These are phyloP conservation scores for Lichtheimia ramosa DNA, from an alignment of 371 early-diverging fungal genomes.

Conservation along the genomic window DNA sequence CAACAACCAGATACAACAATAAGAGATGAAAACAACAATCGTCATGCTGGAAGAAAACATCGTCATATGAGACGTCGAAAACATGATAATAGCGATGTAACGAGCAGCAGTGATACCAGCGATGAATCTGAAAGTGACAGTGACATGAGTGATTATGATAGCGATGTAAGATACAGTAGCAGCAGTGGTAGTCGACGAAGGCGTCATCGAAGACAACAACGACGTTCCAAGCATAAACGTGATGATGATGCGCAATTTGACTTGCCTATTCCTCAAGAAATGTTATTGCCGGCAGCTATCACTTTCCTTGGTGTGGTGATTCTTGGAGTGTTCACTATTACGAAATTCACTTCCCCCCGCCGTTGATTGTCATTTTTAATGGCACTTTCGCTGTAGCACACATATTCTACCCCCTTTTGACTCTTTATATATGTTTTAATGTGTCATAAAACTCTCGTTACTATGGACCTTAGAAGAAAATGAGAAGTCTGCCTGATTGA, in stretches of 20 bases:
- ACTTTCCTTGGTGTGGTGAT: constrained; percentile 60
- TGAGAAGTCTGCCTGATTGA: too few relatives aligned
- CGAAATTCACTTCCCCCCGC: constrained; percentile 15
- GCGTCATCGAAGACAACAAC: constrained; percentile 11
- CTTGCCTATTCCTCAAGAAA: constrained; percentile 49
- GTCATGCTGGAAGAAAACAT: too few relatives aligned
- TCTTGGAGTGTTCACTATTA: constrained; percentile 54
- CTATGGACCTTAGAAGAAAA: too few relatives aligned
- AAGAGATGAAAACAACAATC: too few relatives aligned
- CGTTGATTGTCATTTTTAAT: constrained; percentile 9
- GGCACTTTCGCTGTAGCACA: not conserved
- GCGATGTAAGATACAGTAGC: not conserved
- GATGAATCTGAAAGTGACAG: constrained; percentile 2
- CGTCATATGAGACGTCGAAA: not conserved
- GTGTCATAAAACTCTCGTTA: too few relatives aligned
- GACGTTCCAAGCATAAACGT: constrained; percentile 12
- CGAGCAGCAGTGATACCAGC: not conserved
- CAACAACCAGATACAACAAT: too few relatives aligned
- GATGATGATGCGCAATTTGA: constrained; percentile 15
- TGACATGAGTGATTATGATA: constrained; percentile 10
- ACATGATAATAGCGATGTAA: not conserved
- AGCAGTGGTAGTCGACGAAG: constrained; percentile 3
- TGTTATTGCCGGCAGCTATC: constrained; percentile 63
- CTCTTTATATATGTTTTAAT: too few relatives aligned
- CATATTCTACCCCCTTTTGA: too few relatives aligned